Evolutionary conservation across 2,329 filamentous ascomycete species (phyloP).

Genomic region (Aspergillus nomiae): DNA sequence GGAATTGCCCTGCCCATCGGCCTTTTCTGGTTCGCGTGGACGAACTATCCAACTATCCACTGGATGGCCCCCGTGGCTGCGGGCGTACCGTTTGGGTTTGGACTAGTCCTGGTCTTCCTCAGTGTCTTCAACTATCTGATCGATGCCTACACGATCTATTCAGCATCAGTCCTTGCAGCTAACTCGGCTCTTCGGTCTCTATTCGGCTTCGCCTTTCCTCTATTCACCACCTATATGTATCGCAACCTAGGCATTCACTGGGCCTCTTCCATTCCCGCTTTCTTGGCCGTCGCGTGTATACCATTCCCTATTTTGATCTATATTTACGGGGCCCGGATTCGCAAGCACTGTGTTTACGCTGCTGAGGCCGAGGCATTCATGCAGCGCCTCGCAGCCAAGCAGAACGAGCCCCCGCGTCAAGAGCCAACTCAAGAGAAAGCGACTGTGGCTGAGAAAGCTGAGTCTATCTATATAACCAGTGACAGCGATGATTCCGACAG

Average conservation of each 20-base stretch:
- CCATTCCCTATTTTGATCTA: conserved; percentile 46
- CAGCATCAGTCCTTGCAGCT: conserved; percentile 43
- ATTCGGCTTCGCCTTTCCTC: conserved; percentile 48
- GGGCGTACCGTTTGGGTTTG: conserved; percentile 42
- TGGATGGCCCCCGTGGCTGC: conserved; percentile 41
- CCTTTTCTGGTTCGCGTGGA: conserved; percentile 64
- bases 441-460: background rate
- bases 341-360: conserved; percentile 40
- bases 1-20: conserved; percentile 55
- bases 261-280: conserved; percentile 48
- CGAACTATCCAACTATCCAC: conserved; percentile 48
- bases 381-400: conserved; percentile 19
- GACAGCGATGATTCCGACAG: conserved; percentile 3
- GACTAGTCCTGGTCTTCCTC: conserved; percentile 44
- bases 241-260: conserved; percentile 47
- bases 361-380: conserved; percentile 36
- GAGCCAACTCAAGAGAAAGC: background rate
- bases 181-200: conserved; percentile 48
- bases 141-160: conserved; percentile 45
- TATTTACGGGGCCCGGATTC: conserved; percentile 38
- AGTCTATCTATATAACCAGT: background rate
- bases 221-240: conserved; percentile 51
- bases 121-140: conserved; percentile 46
- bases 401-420: background rate
- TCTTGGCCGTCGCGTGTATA: conserved; percentile 44